Evolutionary conservation across 345 rosid species (phyloP), one percentile per base, ranked within the genome.

Genomic region (Chamaenerion angustifolium): DNA sequence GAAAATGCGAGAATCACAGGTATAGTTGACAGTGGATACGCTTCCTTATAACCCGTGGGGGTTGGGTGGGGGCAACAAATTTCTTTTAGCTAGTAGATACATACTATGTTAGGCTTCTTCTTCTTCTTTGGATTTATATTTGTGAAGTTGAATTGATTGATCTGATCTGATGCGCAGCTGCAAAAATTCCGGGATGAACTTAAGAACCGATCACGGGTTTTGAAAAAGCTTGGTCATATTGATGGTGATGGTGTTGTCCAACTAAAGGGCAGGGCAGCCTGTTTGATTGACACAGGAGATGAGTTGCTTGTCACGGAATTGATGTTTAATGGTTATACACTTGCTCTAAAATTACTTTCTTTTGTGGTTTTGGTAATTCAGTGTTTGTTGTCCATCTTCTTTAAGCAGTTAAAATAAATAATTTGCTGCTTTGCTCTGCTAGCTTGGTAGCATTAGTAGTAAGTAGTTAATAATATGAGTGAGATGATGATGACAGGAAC

Each of bases 1-100:
- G 15, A 92, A 92, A 72, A 92, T 87, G 95, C 85, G 94, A 6
- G 98, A 92, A 42, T 92, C 99, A 35, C 95, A 92, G 98, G 98
- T 92, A 84, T 48, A 63, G 9, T 46, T 25, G 12, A 31, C 12
- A 25, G 40, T 41, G 17, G 15, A 48, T 49, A 18, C 16, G 17
- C 46, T 19, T 54, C n/a, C 17, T 19, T 54, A 10, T 23, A 16
- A 6, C 37, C 35, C 11, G 19, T 21, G 1, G 25, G 25, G n/a
- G n/a, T n/a, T n/a, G n/a, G n/a, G n/a, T n/a, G n/a, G 25, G 25
- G 25, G 25, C 25, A 31, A 31, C 37, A 5, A 31, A 0, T 31
- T 31, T 5, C 0, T 31, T 31, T 31, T 31, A 31, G 37, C 37
- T 31, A 31, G 37, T 31, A 31, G 37, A 31, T 31, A 31, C 25